Percentiles rank a stretch among this genome's conserved stretches.
Conservation (phyloP, 345 rosid genomes). For the Salix exigua region DNA sequence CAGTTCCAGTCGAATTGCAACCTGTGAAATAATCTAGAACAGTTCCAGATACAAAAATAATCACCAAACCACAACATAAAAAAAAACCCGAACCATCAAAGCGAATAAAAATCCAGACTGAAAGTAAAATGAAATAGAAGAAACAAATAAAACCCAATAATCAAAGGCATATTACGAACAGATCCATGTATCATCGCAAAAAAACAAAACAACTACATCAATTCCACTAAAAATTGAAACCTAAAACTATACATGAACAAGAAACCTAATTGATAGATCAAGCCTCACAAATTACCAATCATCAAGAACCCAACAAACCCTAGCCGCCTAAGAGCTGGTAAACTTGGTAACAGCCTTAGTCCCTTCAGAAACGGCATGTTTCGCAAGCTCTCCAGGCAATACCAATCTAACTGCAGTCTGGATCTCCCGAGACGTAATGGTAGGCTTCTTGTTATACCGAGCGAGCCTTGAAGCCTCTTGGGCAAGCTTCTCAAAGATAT, state of each 20-base stretch:
- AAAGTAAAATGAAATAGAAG: not conserved
- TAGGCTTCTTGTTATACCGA: slow-evolving; percentile 25
- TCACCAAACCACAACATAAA: not conserved
- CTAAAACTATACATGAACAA: not conserved
- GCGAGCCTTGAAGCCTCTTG: slow-evolving; percentile 20
- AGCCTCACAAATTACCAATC: not conserved
- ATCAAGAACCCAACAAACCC: not conserved
- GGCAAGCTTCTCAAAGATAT: slow-evolving; percentile 24
- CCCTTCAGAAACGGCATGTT: slow-evolving; percentile 29
- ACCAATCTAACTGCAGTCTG: slow-evolving; percentile 22
- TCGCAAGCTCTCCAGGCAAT: slow-evolving; percentile 23
- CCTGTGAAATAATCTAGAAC: not conserved
- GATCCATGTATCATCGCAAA: not conserved
- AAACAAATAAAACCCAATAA: not conserved
- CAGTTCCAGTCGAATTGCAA: not conserved
- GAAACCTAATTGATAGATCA: not conserved
- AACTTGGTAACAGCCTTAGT: slow-evolving; percentile 27
- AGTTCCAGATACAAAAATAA: not conserved
- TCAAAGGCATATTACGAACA: too few species aligned
- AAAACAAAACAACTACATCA: not conserved
- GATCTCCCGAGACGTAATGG: slow-evolving; percentile 27
- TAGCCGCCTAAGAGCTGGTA: slow-evolving; percentile 17
- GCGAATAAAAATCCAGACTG: not conserved
- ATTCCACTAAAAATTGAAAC: not conserved
- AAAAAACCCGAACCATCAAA: not conserved